Evolutionary conservation across 495 filamentous ascomycete genomes (phyloP).

Genomic region (Durotheca rogersii): DNA sequence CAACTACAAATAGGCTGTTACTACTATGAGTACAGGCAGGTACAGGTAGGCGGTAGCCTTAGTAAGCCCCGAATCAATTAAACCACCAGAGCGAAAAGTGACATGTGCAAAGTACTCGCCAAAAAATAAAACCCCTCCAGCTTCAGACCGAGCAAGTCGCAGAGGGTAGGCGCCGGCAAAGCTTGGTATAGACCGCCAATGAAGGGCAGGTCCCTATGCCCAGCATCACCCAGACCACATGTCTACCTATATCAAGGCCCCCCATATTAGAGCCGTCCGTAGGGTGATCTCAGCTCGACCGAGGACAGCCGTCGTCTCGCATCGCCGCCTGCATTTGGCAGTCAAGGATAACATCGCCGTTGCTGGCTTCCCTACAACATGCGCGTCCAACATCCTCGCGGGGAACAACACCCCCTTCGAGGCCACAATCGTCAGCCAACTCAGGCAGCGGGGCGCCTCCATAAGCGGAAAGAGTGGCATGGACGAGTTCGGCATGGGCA

Average conservation of each 20-base stretch:
- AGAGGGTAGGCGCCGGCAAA: background rate
- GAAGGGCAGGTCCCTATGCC: slow-evolving; percentile 1
- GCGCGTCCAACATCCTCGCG: slow-evolving; percentile 75
- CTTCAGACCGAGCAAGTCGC: too few relatives aligned
- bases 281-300: slow-evolving; percentile 29
- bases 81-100: too few relatives aligned
- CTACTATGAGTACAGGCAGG: too few relatives aligned
- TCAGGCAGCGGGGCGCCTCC: slow-evolving; percentile 63
- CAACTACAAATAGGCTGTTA: too few relatives aligned
- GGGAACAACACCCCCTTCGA: slow-evolving; percentile 73
- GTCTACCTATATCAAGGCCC: slow-evolving; percentile 36
- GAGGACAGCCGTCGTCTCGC: slow-evolving; percentile 5
- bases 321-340: slow-evolving; percentile 49
- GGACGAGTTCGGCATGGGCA: slow-evolving; percentile 99
- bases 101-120: too few relatives aligned
- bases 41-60: too few relatives aligned
- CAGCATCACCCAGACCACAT: slow-evolving; percentile 29
- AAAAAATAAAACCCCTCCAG: too few relatives aligned
- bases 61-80: too few relatives aligned
- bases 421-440: slow-evolving; percentile 72
- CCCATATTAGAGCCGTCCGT: slow-evolving; percentile 28
- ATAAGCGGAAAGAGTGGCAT: slow-evolving; percentile 84
- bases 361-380: slow-evolving; percentile 68
- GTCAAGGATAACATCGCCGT: slow-evolving; percentile 88
- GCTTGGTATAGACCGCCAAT: background rate